Conservation (phyloP, 352 stramenopile genomes). For the Globisporangium acanthophoron region DNA sequence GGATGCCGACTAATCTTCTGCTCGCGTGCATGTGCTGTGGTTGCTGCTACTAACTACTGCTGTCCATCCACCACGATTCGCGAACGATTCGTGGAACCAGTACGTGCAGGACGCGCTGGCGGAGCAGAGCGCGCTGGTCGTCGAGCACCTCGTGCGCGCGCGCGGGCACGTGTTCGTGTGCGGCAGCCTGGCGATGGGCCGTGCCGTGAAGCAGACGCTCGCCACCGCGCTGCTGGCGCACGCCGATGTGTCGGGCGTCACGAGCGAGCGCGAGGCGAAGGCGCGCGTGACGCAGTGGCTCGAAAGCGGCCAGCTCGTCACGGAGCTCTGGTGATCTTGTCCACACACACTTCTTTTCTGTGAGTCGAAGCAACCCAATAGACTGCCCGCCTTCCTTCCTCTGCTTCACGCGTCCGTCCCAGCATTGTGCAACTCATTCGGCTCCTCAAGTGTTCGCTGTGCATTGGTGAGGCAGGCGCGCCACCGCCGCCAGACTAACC, state of each 20-base stretch:
- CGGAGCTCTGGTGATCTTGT: constrained; percentile 60
- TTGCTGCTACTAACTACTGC: constrained; percentile 1
- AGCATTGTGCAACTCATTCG: too few relatives aligned
- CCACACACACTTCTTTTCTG: background rate
- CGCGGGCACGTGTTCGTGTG: constrained; percentile 72
- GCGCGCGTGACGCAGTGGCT: constrained; percentile 41
- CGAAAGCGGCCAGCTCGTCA: constrained; percentile 39
- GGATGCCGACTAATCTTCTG: background rate
- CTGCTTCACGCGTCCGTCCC: too few relatives aligned
- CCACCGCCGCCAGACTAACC: too few relatives aligned
- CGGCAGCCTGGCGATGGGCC: constrained; percentile 73
- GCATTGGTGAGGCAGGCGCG: too few relatives aligned
- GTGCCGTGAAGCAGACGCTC: constrained; percentile 65
- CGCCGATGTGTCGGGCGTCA: constrained; percentile 22
- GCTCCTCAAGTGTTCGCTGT: too few relatives aligned
- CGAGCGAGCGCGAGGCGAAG: constrained; percentile 34
- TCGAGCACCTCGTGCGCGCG: constrained; percentile 43
- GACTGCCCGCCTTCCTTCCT: background rate
- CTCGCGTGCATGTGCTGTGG: background rate
- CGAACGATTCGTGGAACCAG: constrained; percentile 14
- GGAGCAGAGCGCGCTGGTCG: constrained; percentile 52
- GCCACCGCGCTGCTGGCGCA: constrained; percentile 40
- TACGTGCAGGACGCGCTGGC: constrained; percentile 70
- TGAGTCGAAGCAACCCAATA: background rate
- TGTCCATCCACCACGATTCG: background rate